Evolutionary conservation across 176 grass and related monocot species (phyloP).

Genomic region (Oryza australiensis): DNA sequence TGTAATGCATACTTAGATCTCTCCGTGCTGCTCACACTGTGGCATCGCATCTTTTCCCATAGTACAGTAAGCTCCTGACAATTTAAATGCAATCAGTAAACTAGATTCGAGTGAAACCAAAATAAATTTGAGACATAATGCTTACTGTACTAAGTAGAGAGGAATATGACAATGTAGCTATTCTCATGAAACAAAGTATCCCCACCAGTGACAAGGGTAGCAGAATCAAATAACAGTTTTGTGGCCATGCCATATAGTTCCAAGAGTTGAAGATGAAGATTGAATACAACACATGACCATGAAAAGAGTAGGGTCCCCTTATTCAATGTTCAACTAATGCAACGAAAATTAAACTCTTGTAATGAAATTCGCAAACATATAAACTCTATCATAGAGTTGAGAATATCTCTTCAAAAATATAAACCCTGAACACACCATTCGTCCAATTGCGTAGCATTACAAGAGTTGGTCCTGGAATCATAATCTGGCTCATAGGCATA

Average conservation of each 20-base stretch:
- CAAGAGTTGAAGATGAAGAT: neutral
- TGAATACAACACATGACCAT: neutral
- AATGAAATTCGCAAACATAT: neutral
- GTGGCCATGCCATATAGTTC: neutral
- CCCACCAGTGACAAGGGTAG: neutral
- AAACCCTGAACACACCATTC: neutral
- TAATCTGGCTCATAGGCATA: neutral
- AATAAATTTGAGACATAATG: neutral
- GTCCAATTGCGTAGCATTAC: neutral
- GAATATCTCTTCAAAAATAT: neutral
- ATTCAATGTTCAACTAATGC: neutral
- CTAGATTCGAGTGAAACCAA: neutral
- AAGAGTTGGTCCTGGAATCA: neutral
- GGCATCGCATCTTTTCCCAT: conserved; percentile 96
- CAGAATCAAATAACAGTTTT: neutral
- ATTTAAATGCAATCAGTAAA: neutral
- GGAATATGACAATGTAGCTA: neutral
- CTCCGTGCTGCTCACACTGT: conserved; percentile 59
- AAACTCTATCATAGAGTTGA: neutral
- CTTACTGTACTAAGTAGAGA: neutral
- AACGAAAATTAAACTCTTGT: neutral
- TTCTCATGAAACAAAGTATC: neutral
- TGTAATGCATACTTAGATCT: conserved; percentile 67
- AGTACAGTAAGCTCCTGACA: conserved; percentile 73
- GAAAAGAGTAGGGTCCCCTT: neutral